Conservation (phyloP, 495 filamentous ascomycete genomes). For the Neurospora sp. region DNA sequence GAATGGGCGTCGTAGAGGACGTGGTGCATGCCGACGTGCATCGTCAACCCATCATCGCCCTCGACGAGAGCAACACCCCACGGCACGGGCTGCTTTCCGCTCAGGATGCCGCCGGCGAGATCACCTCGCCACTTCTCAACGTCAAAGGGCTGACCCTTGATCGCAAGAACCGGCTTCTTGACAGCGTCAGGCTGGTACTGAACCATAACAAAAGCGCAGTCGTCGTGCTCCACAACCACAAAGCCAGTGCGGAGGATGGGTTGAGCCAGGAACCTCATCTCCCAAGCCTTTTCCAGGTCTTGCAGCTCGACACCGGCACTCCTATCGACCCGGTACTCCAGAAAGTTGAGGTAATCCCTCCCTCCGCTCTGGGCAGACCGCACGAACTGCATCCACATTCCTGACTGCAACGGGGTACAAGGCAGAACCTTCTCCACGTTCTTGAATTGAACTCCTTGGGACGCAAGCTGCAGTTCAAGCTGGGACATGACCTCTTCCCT, state of each 20-base stretch:
- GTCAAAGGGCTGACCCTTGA: slow-evolving; percentile 11
- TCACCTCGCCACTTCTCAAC: slow-evolving; percentile 21
- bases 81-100: slow-evolving; percentile 8
- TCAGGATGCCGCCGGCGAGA: slow-evolving; percentile 3
- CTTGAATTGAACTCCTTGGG: background rate
- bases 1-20: slow-evolving; percentile 72
- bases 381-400: slow-evolving; percentile 53
- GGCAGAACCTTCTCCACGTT: slow-evolving; percentile 42
- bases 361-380: slow-evolving; percentile 32
- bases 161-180: background rate
- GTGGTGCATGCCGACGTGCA: slow-evolving; percentile 50
- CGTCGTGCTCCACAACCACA: slow-evolving; percentile 44
- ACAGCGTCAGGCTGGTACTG: slow-evolving; percentile 27
- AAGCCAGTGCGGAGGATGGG: slow-evolving; percentile 71
- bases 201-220: slow-evolving; percentile 57
- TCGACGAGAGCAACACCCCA: slow-evolving; percentile 24
- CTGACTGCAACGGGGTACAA: slow-evolving; percentile 50
- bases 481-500: slow-evolving; percentile 21
- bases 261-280: slow-evolving; percentile 34
- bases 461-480: slow-evolving; percentile 16
- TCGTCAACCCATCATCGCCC: slow-evolving; percentile 20
- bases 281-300: slow-evolving; percentile 47
- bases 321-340: slow-evolving; percentile 32
- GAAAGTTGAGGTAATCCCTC: slow-evolving; percentile 51
- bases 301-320: background rate